These are phyloP conservation scores for Plasmodium cynomolgi DNA, from an alignment of 169 alveolate species.

Conservation along the genomic window DNA sequence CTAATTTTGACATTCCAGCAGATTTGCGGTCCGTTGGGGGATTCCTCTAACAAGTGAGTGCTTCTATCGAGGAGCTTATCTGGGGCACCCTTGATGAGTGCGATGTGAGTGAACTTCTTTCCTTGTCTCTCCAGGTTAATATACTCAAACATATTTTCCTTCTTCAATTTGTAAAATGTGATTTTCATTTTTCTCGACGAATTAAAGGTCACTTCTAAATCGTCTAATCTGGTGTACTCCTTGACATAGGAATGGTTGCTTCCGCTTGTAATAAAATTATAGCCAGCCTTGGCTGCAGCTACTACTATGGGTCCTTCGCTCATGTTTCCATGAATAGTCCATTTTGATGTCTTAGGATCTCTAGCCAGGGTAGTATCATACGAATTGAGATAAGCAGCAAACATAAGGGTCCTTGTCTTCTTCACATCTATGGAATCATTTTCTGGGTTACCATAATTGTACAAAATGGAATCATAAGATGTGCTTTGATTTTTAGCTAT, in stretches of 20 bases:
- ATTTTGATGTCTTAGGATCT: conserved; percentile 79
- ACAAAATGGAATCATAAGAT: conserved; percentile 35
- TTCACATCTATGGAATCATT: conserved; percentile 55
- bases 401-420: conserved; percentile 83
- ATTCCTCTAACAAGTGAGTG: conserved; percentile 38
- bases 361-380: conserved; percentile 84
- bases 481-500: conserved; percentile 21
- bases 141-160: conserved; percentile 16
- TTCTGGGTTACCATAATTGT: conserved; percentile 42
- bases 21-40: conserved; percentile 16
- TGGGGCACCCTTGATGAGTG: conserved; percentile 93
- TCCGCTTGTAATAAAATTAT: conserved; percentile 59
- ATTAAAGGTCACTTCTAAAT: conserved; percentile 91
- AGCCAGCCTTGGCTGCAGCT: conserved; percentile 92
- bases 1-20: conserved; percentile 38
- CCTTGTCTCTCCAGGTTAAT: conserved; percentile 77
- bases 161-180: conserved; percentile 88
- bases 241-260: neutral
- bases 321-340: conserved; percentile 91
- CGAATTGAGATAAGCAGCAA: conserved; percentile 90
- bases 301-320: conserved; percentile 93
- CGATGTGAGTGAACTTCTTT: conserved; percentile 86
- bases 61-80: conserved; percentile 80
- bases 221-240: conserved; percentile 75
- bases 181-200: conserved; percentile 91